Percentiles rank a stretch among this genome's conserved stretches.
Conservation (phyloP, 1,284 basidiomycete species). For the Boletellus sp. region DNA sequence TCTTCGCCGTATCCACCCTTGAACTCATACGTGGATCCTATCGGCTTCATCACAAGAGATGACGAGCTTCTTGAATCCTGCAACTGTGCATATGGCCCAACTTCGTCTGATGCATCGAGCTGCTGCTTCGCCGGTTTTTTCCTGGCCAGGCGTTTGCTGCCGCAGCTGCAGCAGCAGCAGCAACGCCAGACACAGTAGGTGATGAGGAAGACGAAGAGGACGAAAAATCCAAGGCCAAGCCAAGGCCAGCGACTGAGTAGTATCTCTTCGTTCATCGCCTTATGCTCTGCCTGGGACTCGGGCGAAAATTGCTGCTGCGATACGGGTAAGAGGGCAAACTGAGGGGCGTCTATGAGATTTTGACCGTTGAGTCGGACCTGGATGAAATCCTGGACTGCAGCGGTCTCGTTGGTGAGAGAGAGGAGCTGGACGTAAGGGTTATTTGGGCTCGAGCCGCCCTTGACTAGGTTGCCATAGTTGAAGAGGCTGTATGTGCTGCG, state of each 20-base stretch:
- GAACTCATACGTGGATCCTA: conserved; percentile 13
- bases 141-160: conserved; percentile 34
- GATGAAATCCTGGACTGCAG: conserved; percentile 55
- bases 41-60: conserved; percentile 29
- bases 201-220: conserved; percentile 45
- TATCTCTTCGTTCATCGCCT: conserved; percentile 63
- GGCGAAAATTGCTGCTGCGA: conserved; percentile 62
- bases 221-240: conserved; percentile 63
- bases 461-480: conserved; percentile 55
- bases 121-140: conserved; percentile 21
- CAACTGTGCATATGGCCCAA: conserved; percentile 25
- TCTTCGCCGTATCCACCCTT: conserved; percentile 10
- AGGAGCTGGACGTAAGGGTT: conserved; percentile 57
- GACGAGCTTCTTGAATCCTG: conserved; percentile 26
- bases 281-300: conserved; percentile 62
- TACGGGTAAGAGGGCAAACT: conserved; percentile 57
- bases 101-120: background rate
- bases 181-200: conserved; percentile 60
- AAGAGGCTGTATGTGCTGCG: conserved; percentile 64
- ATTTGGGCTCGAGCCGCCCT: conserved; percentile 34
- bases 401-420: conserved; percentile 41
- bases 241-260: conserved; percentile 73
- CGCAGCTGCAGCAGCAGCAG: conserved; percentile 56
- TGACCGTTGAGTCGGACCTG: conserved; percentile 46
- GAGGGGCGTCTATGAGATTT: conserved; percentile 44